phyloP scores from a whole-genome alignment of 805 yeast genomes.

The Barnettozyma sucrosica region DNA sequence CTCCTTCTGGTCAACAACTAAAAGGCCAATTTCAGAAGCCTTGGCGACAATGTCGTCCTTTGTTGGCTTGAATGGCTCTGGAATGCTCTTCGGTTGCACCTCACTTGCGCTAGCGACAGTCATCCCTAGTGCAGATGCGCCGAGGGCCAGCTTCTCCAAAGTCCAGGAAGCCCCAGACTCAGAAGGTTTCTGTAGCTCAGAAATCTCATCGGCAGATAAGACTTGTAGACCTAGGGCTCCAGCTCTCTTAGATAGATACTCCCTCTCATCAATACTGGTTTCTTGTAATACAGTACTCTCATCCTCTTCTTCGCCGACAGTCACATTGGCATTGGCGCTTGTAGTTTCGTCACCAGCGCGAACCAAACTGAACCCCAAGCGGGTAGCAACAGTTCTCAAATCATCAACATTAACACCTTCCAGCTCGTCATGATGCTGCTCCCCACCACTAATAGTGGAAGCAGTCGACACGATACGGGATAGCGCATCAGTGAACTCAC shows the following conservation, averaged over 20 bases:
- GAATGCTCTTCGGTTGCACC: not conserved
- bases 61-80: not conserved
- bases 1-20: constrained; percentile 1
- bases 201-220: constrained; percentile 5
- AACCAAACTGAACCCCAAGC: constrained; percentile 15
- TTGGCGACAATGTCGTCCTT: constrained; percentile 12
- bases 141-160: constrained; percentile 3
- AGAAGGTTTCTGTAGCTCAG: constrained; percentile 1
- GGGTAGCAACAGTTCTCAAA: constrained; percentile 15
- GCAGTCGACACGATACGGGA: constrained; percentile 23
- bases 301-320: constrained; percentile 4
- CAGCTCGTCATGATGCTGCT: not conserved
- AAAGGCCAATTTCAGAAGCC: constrained; percentile 13
- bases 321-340: constrained; percentile 8
- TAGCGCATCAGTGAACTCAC: constrained; percentile 28
- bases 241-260: constrained; percentile 11
- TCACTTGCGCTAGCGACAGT: not conserved
- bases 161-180: not conserved
- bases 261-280: constrained; percentile 7
- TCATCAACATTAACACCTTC: constrained; percentile 15
- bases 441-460: constrained; percentile 21
- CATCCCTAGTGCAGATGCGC: constrained; percentile 10
- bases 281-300: constrained; percentile 13
- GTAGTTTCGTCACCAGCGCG: constrained; percentile 16
- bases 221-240: constrained; percentile 13